Conservation (phyloP, 139 green algal genomes). For the Chlorella ohadii region DNA sequence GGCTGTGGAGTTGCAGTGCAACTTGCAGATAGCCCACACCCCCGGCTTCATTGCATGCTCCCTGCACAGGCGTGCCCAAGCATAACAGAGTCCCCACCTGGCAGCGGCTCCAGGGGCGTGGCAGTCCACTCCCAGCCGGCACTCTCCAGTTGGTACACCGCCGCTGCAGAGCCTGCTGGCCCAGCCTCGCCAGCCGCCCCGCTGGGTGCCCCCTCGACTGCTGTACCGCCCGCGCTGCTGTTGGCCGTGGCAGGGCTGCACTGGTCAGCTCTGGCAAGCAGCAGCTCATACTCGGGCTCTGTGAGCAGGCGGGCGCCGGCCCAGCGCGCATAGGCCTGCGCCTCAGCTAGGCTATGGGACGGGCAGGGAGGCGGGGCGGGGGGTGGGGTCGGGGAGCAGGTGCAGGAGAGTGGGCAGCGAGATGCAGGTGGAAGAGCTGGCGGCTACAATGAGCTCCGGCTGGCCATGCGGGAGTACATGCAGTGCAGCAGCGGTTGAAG, state of each 20-base stretch:
- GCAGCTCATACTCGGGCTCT: conserved; percentile 58
- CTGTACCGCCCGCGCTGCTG: background rate
- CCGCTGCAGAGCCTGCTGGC: background rate
- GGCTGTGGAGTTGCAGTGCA: too few relatives aligned
- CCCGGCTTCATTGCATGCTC: too few relatives aligned
- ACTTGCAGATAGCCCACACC: too few relatives aligned
- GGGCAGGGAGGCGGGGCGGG: background rate
- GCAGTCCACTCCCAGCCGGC: conserved; percentile 73
- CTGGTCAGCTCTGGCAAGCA: too few relatives aligned
- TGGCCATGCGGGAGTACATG: too few relatives aligned
- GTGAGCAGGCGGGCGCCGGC: conserved; percentile 56
- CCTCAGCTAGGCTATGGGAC: conserved; percentile 60
- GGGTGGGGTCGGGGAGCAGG: background rate
- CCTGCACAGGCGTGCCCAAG: too few relatives aligned
- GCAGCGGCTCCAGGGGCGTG: conserved; percentile 54
- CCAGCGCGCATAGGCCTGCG: conserved; percentile 52
- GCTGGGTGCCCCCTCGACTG: background rate
- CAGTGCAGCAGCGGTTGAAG: background rate
- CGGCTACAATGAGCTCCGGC: too few relatives aligned
- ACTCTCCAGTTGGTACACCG: conserved; percentile 23
- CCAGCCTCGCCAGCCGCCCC: background rate
- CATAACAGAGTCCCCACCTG: too few relatives aligned
- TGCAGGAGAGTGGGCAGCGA: too few relatives aligned
- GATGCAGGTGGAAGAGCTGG: too few relatives aligned
- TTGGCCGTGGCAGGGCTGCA: too few relatives aligned